A percentile compares a stretch with the other conserved stretches of the same genome.
These are phyloP conservation scores for Plasmodium fragile DNA, from an alignment of 169 alveolate genomes.

Conservation along the genomic window DNA sequence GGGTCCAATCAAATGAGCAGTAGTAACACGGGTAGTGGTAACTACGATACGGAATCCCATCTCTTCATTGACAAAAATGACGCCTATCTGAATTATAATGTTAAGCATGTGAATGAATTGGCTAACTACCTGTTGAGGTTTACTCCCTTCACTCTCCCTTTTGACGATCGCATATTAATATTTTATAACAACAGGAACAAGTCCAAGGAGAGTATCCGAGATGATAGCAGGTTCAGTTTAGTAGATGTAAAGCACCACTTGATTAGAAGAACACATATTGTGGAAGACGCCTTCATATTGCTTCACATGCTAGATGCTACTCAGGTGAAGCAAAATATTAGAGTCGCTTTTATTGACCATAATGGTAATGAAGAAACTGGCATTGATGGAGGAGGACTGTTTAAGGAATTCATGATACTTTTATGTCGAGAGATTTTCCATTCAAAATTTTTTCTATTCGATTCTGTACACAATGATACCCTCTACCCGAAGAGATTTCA, in stretches of 20 bases:
- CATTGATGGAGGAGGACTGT: slow-evolving; percentile 98
- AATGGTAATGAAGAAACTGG: slow-evolving; percentile 95
- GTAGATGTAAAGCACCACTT: slow-evolving; percentile 71
- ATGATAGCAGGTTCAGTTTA: slow-evolving; percentile 63
- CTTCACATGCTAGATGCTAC: slow-evolving; percentile 77
- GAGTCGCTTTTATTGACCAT: slow-evolving; percentile 91
- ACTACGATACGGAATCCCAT: slow-evolving; percentile 31
- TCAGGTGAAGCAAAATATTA: slow-evolving; percentile 82
- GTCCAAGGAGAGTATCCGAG: slow-evolving; percentile 57
- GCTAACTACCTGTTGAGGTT: slow-evolving; percentile 72
- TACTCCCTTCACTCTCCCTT: slow-evolving; percentile 75
- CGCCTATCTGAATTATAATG: slow-evolving; percentile 47
- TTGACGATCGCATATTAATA: slow-evolving; percentile 78
- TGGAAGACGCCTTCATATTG: slow-evolving; percentile 85
- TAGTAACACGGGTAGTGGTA: background rate
- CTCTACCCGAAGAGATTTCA: slow-evolving; percentile 82
- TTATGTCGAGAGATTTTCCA: slow-evolving; percentile 91
- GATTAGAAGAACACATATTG: slow-evolving; percentile 83
- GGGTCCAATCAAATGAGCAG: background rate
- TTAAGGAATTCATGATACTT: slow-evolving; percentile 95
- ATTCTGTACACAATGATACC: slow-evolving; percentile 74
- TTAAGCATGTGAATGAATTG: slow-evolving; percentile 53
- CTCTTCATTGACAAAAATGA: slow-evolving; percentile 44
- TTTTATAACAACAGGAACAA: slow-evolving; percentile 76
- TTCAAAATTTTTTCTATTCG: slow-evolving; percentile 90